Evolutionary conservation across 805 yeast genomes (phyloP).

Genomic region (Ogataea henricii): DNA sequence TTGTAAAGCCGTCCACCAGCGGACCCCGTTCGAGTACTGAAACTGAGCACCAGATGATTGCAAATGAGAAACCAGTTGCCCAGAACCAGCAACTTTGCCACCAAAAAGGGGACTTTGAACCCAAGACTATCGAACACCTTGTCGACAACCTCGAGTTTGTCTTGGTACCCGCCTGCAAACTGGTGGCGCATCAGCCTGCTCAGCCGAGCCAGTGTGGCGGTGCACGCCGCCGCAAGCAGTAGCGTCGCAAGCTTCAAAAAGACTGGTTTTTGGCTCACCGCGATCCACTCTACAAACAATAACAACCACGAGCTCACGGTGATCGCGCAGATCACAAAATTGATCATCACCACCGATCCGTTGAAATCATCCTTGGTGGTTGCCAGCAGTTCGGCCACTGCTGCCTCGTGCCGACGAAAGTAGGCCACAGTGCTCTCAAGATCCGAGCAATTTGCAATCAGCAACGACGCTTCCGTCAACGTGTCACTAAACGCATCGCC

Average conservation of each 20-base stretch:
- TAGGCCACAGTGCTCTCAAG: neutral
- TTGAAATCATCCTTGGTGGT: constrained; percentile 37
- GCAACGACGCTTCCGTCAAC: constrained; percentile 32
- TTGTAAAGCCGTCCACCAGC: constrained; percentile 8
- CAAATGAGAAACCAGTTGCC: constrained; percentile 45
- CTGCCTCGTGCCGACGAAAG: neutral
- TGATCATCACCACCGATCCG: constrained; percentile 43
- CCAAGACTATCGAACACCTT: constrained; percentile 40
- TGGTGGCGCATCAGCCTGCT: constrained; percentile 51
- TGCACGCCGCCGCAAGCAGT: constrained; percentile 53
- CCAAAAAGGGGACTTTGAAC: constrained; percentile 41
- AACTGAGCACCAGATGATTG: constrained; percentile 12
- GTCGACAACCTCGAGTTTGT: constrained; percentile 44
- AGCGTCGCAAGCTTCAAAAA: constrained; percentile 60
- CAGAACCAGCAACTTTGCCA: constrained; percentile 48
- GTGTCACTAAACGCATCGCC: constrained; percentile 34
- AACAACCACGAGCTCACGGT: constrained; percentile 74
- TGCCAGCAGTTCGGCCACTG: neutral
- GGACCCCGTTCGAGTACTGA: constrained; percentile 10
- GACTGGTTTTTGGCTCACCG: constrained; percentile 58
- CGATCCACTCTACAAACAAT: constrained; percentile 53
- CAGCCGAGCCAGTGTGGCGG: constrained; percentile 50
- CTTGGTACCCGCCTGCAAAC: constrained; percentile 54
- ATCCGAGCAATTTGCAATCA: constrained; percentile 46
- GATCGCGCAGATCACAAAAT: constrained; percentile 55